phyloP scores from a whole-genome alignment of 225 moss, liverwort and hornwort genomes.

The Neckera pumila region DNA sequence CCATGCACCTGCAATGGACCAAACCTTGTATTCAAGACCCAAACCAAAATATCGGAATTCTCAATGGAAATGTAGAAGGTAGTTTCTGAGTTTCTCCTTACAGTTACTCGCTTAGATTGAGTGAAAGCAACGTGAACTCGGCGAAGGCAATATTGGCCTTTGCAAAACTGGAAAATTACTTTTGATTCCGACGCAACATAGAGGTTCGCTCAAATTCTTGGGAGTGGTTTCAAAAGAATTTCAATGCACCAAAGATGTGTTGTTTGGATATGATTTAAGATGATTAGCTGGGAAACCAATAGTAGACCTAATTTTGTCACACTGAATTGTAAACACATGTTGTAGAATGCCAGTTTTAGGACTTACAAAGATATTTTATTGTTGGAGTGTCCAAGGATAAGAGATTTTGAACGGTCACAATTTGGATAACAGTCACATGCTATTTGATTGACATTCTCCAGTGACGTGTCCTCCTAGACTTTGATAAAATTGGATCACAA shows the following conservation, averaged over 20 bases:
- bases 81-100: neutral
- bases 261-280: neutral
- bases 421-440: too few species aligned
- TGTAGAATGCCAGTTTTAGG: neutral
- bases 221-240: neutral
- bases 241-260: neutral
- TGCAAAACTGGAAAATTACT: neutral
- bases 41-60: neutral
- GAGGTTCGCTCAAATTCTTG: neutral
- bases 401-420: neutral
- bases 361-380: neutral
- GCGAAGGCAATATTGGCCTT: neutral
- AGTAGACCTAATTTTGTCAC: neutral
- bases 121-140: neutral
- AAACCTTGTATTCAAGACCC: neutral
- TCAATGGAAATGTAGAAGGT: too few species aligned
- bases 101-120: neutral
- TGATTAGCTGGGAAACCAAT: neutral
- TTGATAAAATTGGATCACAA: neutral
- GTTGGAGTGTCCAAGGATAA: neutral
- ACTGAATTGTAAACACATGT: neutral
- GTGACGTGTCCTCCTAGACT: neutral
- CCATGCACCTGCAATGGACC: neutral
- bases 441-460: neutral
- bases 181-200: neutral